Conservation (phyloP, 805 yeast genomes). For the Candida vaughaniae region DNA sequence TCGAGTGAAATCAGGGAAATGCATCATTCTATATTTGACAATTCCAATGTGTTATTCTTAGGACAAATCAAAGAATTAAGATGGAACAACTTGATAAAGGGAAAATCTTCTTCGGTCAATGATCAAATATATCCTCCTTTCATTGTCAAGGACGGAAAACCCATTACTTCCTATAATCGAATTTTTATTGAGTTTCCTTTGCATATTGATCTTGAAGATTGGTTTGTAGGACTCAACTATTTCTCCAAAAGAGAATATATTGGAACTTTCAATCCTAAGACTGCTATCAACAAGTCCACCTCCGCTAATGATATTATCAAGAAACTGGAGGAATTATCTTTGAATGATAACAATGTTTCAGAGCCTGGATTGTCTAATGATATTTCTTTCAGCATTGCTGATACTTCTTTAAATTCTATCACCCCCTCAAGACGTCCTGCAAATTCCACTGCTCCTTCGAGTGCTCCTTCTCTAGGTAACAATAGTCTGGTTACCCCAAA, state of each 20-base stretch:
- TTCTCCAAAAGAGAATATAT: constrained; percentile 60
- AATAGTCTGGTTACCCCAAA: too few relatives aligned
- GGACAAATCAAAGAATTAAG: constrained; percentile 59
- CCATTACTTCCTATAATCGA: constrained; percentile 34
- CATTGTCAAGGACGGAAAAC: constrained; percentile 33
- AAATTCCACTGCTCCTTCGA: neutral
- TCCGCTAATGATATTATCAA: constrained; percentile 7
- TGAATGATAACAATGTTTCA: neutral
- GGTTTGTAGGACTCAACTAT: constrained; percentile 68
- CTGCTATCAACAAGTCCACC: constrained; percentile 7
- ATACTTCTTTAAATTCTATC: constrained; percentile 3
- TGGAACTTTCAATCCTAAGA: constrained; percentile 23
- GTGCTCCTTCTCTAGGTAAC: neutral
- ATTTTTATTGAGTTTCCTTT: constrained; percentile 62
- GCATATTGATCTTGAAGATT: constrained; percentile 70
- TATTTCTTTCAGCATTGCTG: constrained; percentile 6
- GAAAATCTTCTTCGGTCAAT: constrained; percentile 18
- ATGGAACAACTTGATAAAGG: constrained; percentile 35
- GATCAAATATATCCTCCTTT: constrained; percentile 26
- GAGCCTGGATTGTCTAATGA: too few relatives aligned
- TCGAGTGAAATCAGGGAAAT: constrained; percentile 63
- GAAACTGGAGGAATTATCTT: constrained; percentile 4
- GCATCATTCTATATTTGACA: constrained; percentile 61
- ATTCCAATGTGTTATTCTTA: constrained; percentile 56
- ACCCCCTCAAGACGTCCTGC: neutral